Evolutionary conservation across 805 yeast species (phyloP), one percentile per base, ranked within the genome.

Genomic region (Cyberlindnera petersonii): DNA sequence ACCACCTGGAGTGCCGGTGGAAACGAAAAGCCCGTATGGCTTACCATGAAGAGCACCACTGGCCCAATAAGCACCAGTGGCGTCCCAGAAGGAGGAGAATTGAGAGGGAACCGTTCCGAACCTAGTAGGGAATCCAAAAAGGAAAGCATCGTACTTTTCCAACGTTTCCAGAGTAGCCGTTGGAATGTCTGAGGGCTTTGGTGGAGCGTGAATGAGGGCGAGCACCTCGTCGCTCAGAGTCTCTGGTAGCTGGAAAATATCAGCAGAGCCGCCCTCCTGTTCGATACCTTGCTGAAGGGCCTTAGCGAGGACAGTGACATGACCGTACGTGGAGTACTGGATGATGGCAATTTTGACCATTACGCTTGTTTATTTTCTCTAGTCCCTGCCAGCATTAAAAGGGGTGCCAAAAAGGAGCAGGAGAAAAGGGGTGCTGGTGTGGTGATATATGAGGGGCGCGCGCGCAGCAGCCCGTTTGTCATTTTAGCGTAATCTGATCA

Each of bases 71-170:
- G 77, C 77, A 42, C 93, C 93, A 21, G 91, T 82, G 27, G 69
- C 63, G 54, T 79, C 94, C 81, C 86, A 79, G 66, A 82, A 85
- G 5, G 79, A 61, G 47, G 74, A 70, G 73, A 81, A 77, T 64
- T 85, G 94, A 19, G 86, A 75, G 33, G 94, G 87, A 64, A 72
- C 64, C 60, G 72, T 75, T 64, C 96, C 96, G 59, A 66, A 87
- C 65, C 95, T 78, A 40, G 95, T 83, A 55, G 95, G 94, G 52
- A 84, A 61, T 58, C 96, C 96, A 53, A 87, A 84, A 49, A 88
- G 49, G 67, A 82, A 77, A 33, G 89, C 95, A 58, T 88, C 95
- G 68, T 80, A 83, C 47, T 71, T 65, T 4, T 64, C 58, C 49
- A 87, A 69, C 15, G 77, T 72, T 16, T 75, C 82, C 9, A 62